These are phyloP conservation scores for Chaetomium globosum DNA, from an alignment of 2,329 filamentous ascomycete species.

Conservation along the genomic window DNA sequence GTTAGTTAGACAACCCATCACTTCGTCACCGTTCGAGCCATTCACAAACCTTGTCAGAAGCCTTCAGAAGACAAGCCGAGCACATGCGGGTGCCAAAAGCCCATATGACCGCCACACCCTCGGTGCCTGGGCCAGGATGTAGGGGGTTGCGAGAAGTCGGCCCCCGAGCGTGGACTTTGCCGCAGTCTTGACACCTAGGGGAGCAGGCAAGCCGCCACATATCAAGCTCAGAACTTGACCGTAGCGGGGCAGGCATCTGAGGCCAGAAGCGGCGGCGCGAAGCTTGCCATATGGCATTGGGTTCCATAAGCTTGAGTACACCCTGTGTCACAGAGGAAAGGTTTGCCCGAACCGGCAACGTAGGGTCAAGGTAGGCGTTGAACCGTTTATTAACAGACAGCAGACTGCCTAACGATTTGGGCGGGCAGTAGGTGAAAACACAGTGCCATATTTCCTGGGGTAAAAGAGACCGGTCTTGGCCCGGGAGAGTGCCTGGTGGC, in stretches of 20 bases:
- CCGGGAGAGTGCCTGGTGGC: constrained; percentile 8
- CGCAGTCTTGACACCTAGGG: constrained; percentile 69
- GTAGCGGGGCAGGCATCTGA: constrained; percentile 69
- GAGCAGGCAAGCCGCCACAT: constrained; percentile 75
- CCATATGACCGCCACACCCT: constrained; percentile 68
- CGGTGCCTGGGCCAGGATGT: constrained; percentile 63
- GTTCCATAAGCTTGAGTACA: constrained; percentile 48
- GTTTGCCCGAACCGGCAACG: constrained; percentile 41
- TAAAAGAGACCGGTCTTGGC: constrained; percentile 44
- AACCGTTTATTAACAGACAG: constrained; percentile 70
- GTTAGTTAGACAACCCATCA: constrained; percentile 32
- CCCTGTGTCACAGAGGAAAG: constrained; percentile 43
- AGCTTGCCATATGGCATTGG: constrained; percentile 70
- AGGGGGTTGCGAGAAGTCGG: constrained; percentile 48
- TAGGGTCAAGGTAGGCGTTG: constrained; percentile 59
- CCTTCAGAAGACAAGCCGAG: constrained; percentile 63
- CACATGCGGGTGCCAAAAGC: constrained; percentile 70
- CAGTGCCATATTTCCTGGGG: constrained; percentile 70
- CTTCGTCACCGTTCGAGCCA: constrained; percentile 10
- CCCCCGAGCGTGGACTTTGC: constrained; percentile 43
- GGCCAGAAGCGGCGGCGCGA: constrained; percentile 68
- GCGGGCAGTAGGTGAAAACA: constrained; percentile 68
- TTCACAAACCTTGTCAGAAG: constrained; percentile 64
- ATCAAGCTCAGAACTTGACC: constrained; percentile 66
- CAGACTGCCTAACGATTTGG: constrained; percentile 64